These are phyloP conservation scores for Periconia macrospinosa DNA, from an alignment of 2,329 filamentous ascomycete species.

Conservation along the genomic window DNA sequence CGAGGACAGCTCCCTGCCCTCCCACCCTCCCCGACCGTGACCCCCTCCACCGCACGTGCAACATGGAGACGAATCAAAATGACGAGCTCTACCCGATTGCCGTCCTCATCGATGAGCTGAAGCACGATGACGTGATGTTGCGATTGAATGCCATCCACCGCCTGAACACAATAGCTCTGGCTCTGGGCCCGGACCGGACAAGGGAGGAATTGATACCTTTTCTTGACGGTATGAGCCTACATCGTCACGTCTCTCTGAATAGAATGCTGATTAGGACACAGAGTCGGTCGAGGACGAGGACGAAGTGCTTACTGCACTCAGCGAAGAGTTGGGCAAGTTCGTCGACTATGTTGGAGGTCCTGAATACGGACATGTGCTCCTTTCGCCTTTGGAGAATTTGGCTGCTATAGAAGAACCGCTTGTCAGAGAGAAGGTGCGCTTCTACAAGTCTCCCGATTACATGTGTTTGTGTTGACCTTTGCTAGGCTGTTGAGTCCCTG, in stretches of 20 bases:
- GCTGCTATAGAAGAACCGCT: constrained; percentile 98
- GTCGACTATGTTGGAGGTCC: constrained; percentile 97
- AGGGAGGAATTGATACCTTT: constrained; percentile 99
- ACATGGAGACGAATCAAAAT: constrained; percentile 90
- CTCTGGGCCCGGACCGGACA: constrained; percentile 92
- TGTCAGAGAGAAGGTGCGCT: constrained; percentile 87
- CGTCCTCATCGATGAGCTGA: constrained; percentile 98
- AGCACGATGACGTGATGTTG: constrained; percentile 98
- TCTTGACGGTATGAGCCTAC: constrained; percentile 74
- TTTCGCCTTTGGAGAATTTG: constrained; percentile 96
- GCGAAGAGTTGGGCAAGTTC: constrained; percentile 94
- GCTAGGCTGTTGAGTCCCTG: constrained; percentile 92
- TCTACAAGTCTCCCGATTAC: background rate
- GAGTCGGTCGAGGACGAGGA: constrained; percentile 99
- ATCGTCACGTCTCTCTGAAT: background rate
- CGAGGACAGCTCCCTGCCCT: constrained; percentile 23
- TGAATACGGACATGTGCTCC: constrained; percentile 90
- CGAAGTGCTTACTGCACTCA: constrained; percentile 94
- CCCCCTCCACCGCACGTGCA: constrained; percentile 21
- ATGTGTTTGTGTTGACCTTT: constrained; percentile 26
- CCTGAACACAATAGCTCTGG: constrained; percentile 95
- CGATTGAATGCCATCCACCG: constrained; percentile 98
- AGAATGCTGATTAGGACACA: constrained; percentile 51
- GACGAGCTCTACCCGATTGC: constrained; percentile 99
- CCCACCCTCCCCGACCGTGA: constrained; percentile 13